Percentiles rank a stretch among this genome's conserved stretches.
Evolutionary conservation across 805 yeast genomes (phyloP).

Genomic region (Wickerhamiella slavikovae): DNA sequence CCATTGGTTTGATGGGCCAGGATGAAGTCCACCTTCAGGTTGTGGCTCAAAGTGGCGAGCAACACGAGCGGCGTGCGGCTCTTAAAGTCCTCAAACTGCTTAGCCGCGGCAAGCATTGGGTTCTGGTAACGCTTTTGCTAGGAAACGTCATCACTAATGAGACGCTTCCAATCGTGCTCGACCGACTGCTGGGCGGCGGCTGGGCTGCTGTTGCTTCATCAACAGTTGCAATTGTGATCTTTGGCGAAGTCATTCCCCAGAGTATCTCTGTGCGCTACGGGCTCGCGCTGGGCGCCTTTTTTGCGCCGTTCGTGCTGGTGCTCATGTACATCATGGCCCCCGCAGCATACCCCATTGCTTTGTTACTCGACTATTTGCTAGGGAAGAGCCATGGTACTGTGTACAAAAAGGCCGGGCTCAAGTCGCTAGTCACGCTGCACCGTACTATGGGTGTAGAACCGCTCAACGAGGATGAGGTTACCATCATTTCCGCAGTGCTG

Average conservation of each 20-base stretch:
- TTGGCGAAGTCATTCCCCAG: constrained; percentile 95
- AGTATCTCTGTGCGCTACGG: constrained; percentile 86
- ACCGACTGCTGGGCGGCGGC: constrained; percentile 87
- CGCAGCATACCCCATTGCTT: constrained; percentile 75
- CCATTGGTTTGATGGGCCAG: constrained; percentile 95
- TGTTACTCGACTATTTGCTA: constrained; percentile 53
- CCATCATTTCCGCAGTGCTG: constrained; percentile 81
- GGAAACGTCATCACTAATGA: constrained; percentile 87
- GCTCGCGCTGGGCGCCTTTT: constrained; percentile 69
- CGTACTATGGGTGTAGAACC: constrained; percentile 90
- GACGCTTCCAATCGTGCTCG: constrained; percentile 82
- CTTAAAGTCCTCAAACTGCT: constrained; percentile 49
- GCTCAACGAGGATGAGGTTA: constrained; percentile 84
- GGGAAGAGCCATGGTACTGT: constrained; percentile 96
- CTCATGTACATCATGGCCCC: constrained; percentile 87
- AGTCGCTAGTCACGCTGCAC: constrained; percentile 82
- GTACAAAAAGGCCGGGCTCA: constrained; percentile 79
- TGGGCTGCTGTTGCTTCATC: constrained; percentile 90
- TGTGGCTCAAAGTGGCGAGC: constrained; percentile 60
- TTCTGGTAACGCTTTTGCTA: constrained; percentile 65
- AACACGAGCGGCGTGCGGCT: constrained; percentile 46
- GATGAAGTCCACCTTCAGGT: constrained; percentile 90
- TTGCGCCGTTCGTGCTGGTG: constrained; percentile 67
- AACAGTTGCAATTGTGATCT: constrained; percentile 80
- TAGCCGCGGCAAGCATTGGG: constrained; percentile 86